phyloP scores from a whole-genome alignment of 371 early-diverging fungal species.

The Globomyces sp. region DNA sequence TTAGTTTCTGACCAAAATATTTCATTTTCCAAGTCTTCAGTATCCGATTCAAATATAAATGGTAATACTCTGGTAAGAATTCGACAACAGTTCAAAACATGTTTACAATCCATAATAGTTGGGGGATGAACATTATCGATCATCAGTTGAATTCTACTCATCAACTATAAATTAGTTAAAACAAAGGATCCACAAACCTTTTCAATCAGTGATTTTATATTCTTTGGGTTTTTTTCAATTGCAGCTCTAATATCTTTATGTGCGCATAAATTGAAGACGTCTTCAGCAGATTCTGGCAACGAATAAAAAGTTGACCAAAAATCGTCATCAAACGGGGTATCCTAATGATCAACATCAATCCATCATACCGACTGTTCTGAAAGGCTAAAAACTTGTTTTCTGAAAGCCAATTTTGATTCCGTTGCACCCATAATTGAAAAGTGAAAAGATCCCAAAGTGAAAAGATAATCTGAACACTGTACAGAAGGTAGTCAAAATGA shows the following conservation, averaged over 20 bases:
- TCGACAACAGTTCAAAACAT: constrained; percentile 78
- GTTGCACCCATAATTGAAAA: constrained; percentile 72
- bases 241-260: constrained; percentile 76
- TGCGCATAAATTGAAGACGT: constrained; percentile 82
- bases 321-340: constrained; percentile 30
- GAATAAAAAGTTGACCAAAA: constrained; percentile 59
- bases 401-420: constrained; percentile 84
- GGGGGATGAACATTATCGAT: constrained; percentile 1
- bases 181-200: constrained; percentile 48
- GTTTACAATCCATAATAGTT: constrained; percentile 16
- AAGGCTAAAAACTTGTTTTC: constrained; percentile 78
- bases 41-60: constrained; percentile 71
- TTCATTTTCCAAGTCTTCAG: constrained; percentile 52
- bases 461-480: too few species aligned
- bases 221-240: constrained; percentile 69
- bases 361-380: constrained; percentile 59
- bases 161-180: constrained; percentile 14
- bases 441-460: too few species aligned
- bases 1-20: constrained; percentile 61
- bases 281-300: constrained; percentile 78
- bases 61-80: constrained; percentile 80
- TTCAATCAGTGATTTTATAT: constrained; percentile 64
- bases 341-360: too few species aligned
- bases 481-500: too few species aligned
- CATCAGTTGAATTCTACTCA: constrained; percentile 7